Base-by-base conservation (phyloP, 345 rosid species). In the Rhodamnia argentea region DNA sequence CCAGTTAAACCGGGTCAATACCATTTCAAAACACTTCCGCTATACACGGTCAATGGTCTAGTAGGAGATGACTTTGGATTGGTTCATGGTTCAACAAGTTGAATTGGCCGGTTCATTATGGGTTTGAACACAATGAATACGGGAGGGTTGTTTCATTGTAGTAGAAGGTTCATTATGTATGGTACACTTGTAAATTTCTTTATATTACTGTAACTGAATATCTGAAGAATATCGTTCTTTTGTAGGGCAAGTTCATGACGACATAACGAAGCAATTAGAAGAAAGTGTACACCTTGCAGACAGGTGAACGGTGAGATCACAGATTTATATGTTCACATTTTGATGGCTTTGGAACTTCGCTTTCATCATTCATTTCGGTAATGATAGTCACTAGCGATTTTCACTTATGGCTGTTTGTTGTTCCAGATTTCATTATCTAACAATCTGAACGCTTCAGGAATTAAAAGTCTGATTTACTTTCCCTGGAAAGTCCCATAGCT, bases 171-270 rank as follows among this genome's bases (percentile, higher is more conserved):
- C 44, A 70, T 37, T 70, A 13, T 32, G 37, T 70, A 18, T 70
- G 13, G 78, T 44, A 32, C 8, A 32, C 44, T 16, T 70, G 44
- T 70, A 16, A 70, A 9, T 70, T 32, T 32, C 52, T 70, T 70
- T 16, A 62, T 9, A 62, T 62, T 62, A 62, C 29, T 32, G 75
- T 62, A 15, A 62, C 75, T 29, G 42, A 62, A 52, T 29, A 32
- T 32, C 13, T 32, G 78, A 70, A 70, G 78, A 70, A 70, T 70
- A 32, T 32, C 78, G 32, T 83, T 16, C 75, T 29, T 88, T 83
- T 60, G 56, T 62, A 92, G 93, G 92, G 56, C 93, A 88, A 88
- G 86, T 82, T 87, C 90, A 87, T 70, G 84, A 54, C 50, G 86
- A 89, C 11, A 83, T 83, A 78, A 82, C 85, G 76, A 90, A 90